Evolutionary conservation across 148 eudicot genomes (phyloP).

Genomic region (Persicaria tinctoria): DNA sequence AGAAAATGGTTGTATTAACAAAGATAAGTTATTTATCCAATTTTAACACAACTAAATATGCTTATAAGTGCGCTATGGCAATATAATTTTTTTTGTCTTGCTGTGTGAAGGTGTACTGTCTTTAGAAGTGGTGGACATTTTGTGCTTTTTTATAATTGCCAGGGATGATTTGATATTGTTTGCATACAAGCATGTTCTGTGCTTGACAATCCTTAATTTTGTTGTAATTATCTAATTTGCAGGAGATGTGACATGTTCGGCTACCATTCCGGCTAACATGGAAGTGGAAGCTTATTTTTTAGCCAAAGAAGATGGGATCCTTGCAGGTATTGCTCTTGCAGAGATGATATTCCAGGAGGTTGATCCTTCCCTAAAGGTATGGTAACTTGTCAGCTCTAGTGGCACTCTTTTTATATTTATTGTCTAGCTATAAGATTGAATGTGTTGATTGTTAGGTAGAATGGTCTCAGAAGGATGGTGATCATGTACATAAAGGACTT

Average conservation of each 20-base stretch:
- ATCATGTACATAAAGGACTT: conserved; percentile 63
- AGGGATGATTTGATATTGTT: not conserved
- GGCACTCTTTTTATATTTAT: conserved; percentile 10
- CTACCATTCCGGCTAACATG: conserved; percentile 77
- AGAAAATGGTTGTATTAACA: not conserved
- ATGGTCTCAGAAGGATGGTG: conserved; percentile 85
- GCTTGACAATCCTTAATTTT: not conserved
- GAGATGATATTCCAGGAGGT: conserved; percentile 83
- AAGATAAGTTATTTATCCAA: not conserved
- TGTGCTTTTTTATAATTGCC: not conserved
- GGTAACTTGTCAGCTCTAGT: not conserved
- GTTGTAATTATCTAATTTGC: conserved; percentile 14
- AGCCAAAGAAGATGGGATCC: conserved; percentile 83
- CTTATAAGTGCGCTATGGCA: not conserved
- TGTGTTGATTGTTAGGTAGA: conserved; percentile 50
- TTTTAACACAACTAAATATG: not conserved
- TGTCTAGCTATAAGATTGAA: conserved; percentile 11
- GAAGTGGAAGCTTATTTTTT: conserved; percentile 87
- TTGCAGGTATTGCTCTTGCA: conserved; percentile 88
- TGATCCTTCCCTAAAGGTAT: conserved; percentile 85
- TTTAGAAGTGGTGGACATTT: not conserved
- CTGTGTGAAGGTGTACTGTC: not conserved
- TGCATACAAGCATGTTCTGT: not conserved
- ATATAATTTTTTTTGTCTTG: not conserved
- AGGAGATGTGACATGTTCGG: conserved; percentile 93